phyloP scores from a whole-genome alignment of 805 yeast genomes.

The Schizosaccharomyces lindneri region DNA sequence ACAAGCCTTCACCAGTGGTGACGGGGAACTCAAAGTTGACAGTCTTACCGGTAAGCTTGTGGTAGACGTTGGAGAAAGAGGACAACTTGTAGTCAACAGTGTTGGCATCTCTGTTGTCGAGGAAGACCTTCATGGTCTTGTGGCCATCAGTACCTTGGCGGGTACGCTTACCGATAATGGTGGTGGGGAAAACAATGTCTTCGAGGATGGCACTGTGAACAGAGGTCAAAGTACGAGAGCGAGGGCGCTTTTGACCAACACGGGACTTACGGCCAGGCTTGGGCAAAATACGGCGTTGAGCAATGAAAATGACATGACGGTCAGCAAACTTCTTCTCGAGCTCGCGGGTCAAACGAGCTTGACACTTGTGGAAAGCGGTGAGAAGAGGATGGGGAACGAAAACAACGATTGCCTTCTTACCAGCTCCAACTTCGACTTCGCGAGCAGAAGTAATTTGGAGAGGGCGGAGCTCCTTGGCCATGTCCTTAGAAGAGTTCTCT shows the following conservation, averaged over 20 bases:
- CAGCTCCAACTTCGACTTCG: conserved; percentile 92
- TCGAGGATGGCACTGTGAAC: conserved; percentile 97
- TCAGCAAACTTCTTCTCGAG: conserved; percentile 99
- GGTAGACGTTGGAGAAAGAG: conserved; percentile 96
- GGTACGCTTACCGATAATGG: conserved; percentile 96
- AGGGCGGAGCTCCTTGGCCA: conserved; percentile 94
- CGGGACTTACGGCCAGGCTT: conserved; percentile 90
- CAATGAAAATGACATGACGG: conserved; percentile 96
- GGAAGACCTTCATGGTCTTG: conserved; percentile 91
- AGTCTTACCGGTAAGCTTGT: conserved; percentile 97
- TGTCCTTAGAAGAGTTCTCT: conserved; percentile 79
- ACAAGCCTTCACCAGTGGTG: conserved; percentile 16
- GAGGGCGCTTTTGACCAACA: conserved; percentile 95
- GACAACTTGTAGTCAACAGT: conserved; percentile 96
- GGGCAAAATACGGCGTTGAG: conserved; percentile 98
- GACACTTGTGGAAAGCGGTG: conserved; percentile 86
- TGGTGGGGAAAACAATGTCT: conserved; percentile 98
- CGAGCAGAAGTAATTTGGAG: conserved; percentile 95
- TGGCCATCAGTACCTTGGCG: conserved; percentile 97
- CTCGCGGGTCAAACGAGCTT: conserved; percentile 82
- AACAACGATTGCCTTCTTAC: conserved; percentile 94
- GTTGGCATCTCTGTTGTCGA: conserved; percentile 92
- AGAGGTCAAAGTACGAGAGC: conserved; percentile 96
- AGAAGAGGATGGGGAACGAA: conserved; percentile 94
- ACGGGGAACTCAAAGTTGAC: conserved; percentile 85